Conservation (phyloP, 2,329 filamentous ascomycete genomes). For the Xylaria hypoxylon region DNA sequence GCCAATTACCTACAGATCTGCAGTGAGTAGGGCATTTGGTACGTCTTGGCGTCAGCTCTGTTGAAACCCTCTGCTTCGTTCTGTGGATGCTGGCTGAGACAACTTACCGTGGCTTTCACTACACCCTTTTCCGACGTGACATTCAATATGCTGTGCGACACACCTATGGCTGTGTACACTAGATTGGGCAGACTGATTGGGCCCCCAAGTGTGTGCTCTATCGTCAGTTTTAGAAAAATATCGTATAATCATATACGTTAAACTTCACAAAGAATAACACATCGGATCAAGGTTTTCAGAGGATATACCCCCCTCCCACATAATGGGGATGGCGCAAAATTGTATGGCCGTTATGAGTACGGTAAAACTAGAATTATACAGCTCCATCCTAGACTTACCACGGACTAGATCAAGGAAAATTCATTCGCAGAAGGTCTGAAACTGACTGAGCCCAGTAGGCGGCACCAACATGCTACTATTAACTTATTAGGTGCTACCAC, state of each 20-base stretch:
- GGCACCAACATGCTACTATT: too few relatives aligned
- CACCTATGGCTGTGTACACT: neutral
- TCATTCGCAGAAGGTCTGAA: too few relatives aligned
- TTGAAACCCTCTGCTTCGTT: conserved; percentile 9
- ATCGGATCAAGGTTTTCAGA: too few relatives aligned
- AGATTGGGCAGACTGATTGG: too few relatives aligned
- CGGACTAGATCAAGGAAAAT: too few relatives aligned
- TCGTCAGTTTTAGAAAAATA: too few relatives aligned
- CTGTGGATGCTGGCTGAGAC: neutral
- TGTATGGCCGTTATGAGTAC: neutral
- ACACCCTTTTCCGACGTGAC: conserved; percentile 2
- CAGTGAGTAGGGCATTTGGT: conserved; percentile 5
- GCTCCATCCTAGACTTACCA: neutral
- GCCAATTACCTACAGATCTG: conserved; percentile 20
- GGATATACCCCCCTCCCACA: too few relatives aligned
- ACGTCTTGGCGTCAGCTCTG: neutral
- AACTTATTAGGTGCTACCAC: too few relatives aligned
- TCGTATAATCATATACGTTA: too few relatives aligned
- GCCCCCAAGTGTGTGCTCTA: too few relatives aligned
- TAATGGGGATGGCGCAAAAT: neutral
- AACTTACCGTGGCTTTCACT: neutral
- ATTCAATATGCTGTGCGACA: conserved; percentile 8
- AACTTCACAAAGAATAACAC: too few relatives aligned
- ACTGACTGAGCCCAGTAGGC: too few relatives aligned
- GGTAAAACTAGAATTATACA: neutral